Evolutionary conservation across 805 yeast species (phyloP), one percentile per base, ranked within the genome.

Genomic region (Yarrowia sp.): DNA sequence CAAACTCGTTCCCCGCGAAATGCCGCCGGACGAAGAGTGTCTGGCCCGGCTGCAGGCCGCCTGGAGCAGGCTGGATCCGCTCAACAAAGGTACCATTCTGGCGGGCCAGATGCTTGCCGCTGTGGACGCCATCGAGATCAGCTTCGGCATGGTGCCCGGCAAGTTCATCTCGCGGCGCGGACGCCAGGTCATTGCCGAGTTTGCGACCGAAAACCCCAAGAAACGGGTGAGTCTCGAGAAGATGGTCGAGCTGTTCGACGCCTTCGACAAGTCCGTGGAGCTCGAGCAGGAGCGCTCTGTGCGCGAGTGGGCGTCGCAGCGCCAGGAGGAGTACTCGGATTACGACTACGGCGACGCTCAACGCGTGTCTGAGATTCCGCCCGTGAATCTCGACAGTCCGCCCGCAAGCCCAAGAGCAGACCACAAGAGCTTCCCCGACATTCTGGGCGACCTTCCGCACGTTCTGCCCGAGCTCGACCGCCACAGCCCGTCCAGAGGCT

Each of bases 21-120:
- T 49, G 58, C 58, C 58, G 41, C 8, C 58, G 4, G 58, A 49
- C n/a, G 58, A 49, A 6, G 42, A 22, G 7, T 22, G 58, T 10
- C 32, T 49, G 19, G 31, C 25, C 4, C 8, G 22, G 6, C n/a
- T 49, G 18, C 32, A 19, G 32, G 58, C n/a, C 3, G 31, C 58
- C 2, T 49, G 58, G 58, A 24, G 31, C 21, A 33, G 19, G 32
- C 22, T 49, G 6, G 58, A 49, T 25, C 58, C 58, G 6, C 5
- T 14, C 10, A 35, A 49, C 22, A 33, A 16, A 6, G 58, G 58
- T 18, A 49, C 58, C 8, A 49, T 49, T n/a, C 7, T 22, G 13
- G 31, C 58, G 22, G n/a, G 32, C 32, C 58, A 49, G 41, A 49
- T 49, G 58, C 32, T 49, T 31, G 58, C 25, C 12, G 58, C 58